A percentile compares a stretch with the other conserved stretches of the same genome.
Evolutionary conservation across 345 rosid species (phyloP).

Genomic region (Nasturtium officinale): DNA sequence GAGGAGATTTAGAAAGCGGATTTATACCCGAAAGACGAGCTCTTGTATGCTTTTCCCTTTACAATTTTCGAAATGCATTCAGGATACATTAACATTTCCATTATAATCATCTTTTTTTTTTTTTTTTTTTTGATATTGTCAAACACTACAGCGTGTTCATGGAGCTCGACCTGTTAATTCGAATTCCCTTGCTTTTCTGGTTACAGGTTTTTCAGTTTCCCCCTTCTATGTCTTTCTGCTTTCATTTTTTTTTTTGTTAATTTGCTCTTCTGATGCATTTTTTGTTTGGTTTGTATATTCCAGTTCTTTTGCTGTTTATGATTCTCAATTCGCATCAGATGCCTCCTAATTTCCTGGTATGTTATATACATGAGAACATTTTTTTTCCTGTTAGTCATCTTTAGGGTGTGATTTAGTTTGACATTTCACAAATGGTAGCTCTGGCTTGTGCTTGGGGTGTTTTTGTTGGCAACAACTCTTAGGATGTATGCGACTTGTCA

Average conservation of each 20-base stretch:
- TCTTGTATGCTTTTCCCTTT: conserved; percentile 52
- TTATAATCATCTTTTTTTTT: background rate
- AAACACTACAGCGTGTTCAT: conserved; percentile 68
- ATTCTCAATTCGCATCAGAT: conserved; percentile 92
- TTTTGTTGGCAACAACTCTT: conserved; percentile 83
- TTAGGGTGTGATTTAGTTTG: conserved; percentile 16
- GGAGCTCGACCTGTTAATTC: conserved; percentile 81
- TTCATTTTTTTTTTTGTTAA: background rate
- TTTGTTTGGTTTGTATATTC: conserved; percentile 24
- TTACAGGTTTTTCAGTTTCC: conserved; percentile 60
- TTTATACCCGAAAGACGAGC: conserved; percentile 72
- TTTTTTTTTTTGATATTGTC: background rate
- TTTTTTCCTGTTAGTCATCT: background rate
- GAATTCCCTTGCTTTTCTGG: conserved; percentile 88
- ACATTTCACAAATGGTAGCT: conserved; percentile 54
- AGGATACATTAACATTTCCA: background rate
- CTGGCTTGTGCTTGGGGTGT: conserved; percentile 91
- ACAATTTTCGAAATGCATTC: background rate
- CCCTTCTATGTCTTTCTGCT: background rate
- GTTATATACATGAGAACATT: background rate
- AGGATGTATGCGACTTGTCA: conserved; percentile 97
- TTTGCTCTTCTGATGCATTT: background rate
- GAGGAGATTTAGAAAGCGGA: conserved; percentile 85
- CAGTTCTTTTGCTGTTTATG: conserved; percentile 92
- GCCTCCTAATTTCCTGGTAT: conserved; percentile 93